Evolutionary conservation across 2,329 filamentous ascomycete species (phyloP).

Genomic region (Seiridium unicorne): DNA sequence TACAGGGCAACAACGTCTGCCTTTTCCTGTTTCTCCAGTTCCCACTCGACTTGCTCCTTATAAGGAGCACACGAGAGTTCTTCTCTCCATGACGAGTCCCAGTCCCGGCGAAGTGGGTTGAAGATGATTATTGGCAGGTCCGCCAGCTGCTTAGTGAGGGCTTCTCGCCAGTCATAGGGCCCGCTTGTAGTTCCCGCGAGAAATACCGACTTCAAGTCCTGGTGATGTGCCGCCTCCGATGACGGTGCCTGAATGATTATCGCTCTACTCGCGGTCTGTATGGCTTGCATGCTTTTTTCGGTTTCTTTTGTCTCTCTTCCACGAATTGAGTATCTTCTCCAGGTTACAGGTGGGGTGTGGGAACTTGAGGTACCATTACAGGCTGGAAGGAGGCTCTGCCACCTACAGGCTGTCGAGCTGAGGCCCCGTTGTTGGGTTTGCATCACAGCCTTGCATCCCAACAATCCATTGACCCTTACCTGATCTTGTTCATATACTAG

Average conservation of each 20-base stretch:
- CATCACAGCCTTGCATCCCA: too few species aligned
- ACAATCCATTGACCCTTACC: too few species aligned
- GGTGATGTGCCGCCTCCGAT: constrained; percentile 13
- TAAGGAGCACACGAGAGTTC: constrained; percentile 46
- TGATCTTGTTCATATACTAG: too few species aligned
- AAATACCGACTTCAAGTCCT: constrained; percentile 42
- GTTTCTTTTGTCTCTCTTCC: too few species aligned
- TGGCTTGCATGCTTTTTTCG: neutral
- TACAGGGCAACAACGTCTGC: constrained; percentile 56
- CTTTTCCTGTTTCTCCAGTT: constrained; percentile 53
- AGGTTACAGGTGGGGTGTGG: too few species aligned
- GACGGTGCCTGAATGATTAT: constrained; percentile 31
- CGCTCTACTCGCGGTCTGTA: neutral
- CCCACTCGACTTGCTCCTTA: constrained; percentile 58
- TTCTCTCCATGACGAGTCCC: constrained; percentile 52
- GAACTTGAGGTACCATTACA: too few species aligned
- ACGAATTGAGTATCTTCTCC: too few species aligned
- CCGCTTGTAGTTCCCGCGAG: constrained; percentile 56
- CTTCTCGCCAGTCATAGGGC: constrained; percentile 49
- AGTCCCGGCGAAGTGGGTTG: constrained; percentile 56
- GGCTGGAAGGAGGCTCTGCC: too few species aligned
- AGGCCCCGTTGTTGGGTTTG: too few species aligned
- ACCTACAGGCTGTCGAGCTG: too few species aligned
- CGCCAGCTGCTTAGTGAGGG: constrained; percentile 38
- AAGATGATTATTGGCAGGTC: constrained; percentile 50